phyloP scores from a whole-genome alignment of 352 stramenopile species.

The Achlya hypogyna region DNA sequence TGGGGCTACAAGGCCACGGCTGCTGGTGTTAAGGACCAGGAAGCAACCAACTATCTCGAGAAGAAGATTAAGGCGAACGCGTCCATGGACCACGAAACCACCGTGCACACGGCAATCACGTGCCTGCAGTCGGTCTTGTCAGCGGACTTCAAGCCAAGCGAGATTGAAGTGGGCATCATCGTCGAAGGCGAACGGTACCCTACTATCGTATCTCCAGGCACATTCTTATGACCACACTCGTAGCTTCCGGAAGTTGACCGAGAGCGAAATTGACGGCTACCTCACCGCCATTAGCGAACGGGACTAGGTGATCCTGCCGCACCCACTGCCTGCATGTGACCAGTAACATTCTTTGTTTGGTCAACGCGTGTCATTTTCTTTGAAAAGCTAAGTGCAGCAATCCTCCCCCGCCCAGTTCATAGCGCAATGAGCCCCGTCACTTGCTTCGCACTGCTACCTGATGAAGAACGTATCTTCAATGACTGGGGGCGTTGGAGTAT shows the following conservation, averaged over 20 bases:
- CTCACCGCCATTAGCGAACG: conserved; percentile 97
- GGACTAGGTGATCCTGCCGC: conserved; percentile 37
- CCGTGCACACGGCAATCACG: conserved; percentile 94
- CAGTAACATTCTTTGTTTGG: not conserved
- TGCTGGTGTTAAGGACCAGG: conserved; percentile 94
- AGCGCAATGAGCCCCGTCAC: too few relatives aligned
- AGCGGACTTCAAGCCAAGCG: conserved; percentile 95
- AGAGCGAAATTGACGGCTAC: conserved; percentile 96
- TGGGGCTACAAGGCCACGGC: conserved; percentile 92
- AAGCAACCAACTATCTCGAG: conserved; percentile 98
- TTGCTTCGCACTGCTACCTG: too few relatives aligned
- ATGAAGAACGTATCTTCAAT: too few relatives aligned
- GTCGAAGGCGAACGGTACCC: conserved; percentile 57
- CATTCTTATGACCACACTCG: conserved; percentile 1
- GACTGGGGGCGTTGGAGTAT: too few relatives aligned
- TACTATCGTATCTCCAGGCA: conserved; percentile 30
- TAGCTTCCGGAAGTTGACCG: conserved; percentile 89
- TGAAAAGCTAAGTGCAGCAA: too few relatives aligned
- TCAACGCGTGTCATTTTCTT: not conserved
- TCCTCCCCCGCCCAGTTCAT: too few relatives aligned
- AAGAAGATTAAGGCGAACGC: conserved; percentile 93
- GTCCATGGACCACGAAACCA: conserved; percentile 88
- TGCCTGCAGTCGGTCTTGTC: conserved; percentile 96
- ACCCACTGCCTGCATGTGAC: not conserved
- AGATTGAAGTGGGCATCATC: conserved; percentile 88